phyloP scores from a whole-genome alignment of 2,329 filamentous ascomycete genomes.

The Stylonectria norvegica region DNA sequence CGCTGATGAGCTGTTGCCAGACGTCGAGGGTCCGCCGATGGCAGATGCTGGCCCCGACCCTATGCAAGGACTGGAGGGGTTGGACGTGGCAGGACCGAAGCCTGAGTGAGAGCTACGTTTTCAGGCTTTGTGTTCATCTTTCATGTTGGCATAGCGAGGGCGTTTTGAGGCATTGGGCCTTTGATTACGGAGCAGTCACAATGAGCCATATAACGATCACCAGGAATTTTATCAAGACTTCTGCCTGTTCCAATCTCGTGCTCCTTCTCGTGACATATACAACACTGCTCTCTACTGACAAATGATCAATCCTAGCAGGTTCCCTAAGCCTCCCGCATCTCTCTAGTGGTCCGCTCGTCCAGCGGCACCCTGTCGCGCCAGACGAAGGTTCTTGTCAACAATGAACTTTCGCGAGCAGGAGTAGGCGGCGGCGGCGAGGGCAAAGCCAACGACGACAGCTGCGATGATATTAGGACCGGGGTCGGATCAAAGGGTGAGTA shows the following conservation, averaged over 20 bases:
- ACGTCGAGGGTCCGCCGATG: conserved; percentile 18
- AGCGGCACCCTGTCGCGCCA: conserved; percentile 63
- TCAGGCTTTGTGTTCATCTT: conserved; percentile 17
- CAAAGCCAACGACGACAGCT: conserved; percentile 87
- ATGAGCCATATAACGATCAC: conserved; percentile 26
- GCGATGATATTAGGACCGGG: conserved; percentile 25
- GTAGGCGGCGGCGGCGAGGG: conserved; percentile 77
- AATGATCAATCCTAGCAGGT: conserved; percentile 18
- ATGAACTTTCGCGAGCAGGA: conserved; percentile 77
- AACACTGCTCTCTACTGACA: conserved; percentile 16
- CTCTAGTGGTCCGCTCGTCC: conserved; percentile 35
- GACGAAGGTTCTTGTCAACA: conserved; percentile 88
- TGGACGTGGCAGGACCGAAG: conserved; percentile 92
- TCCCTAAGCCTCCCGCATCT: conserved; percentile 8
- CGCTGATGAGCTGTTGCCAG: conserved; percentile 66
- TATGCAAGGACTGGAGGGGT: conserved; percentile 90
- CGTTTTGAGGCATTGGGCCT: conserved; percentile 35
- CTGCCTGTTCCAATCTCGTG: conserved; percentile 22
- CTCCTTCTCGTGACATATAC: conserved; percentile 27
- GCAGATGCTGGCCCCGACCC: conserved; percentile 68
- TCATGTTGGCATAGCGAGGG: conserved; percentile 44
- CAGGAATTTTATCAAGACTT: conserved; percentile 23
- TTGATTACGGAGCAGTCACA: conserved; percentile 16
- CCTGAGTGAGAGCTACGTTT: conserved; percentile 42
- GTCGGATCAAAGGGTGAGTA: conserved; percentile 14